A percentile compares a stretch with the other conserved stretches of the same genome.
These are phyloP conservation scores for Ogataea methanolica DNA, from an alignment of 805 yeast genomes.

Conservation along the genomic window DNA sequence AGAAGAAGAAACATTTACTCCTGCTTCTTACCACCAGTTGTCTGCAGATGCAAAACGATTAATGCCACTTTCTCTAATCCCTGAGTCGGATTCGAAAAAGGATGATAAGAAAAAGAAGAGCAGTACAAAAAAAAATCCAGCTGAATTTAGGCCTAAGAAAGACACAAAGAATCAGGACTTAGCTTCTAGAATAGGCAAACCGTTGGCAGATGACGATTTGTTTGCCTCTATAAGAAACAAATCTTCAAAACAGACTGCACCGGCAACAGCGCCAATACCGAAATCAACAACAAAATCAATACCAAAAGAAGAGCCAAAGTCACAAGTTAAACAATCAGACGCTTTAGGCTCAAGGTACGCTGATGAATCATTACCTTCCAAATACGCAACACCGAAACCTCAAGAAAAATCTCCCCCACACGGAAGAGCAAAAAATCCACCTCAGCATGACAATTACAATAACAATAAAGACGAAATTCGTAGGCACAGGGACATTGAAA, in stretches of 20 bases:
- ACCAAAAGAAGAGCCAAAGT: not conserved
- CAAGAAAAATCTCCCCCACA: not conserved
- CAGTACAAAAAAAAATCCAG: too few species aligned
- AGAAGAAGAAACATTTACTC: constrained; percentile 3
- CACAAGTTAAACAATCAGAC: not conserved
- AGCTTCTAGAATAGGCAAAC: not conserved
- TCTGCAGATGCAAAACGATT: constrained; percentile 15
- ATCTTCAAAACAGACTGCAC: too few species aligned
- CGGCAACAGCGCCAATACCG: not conserved
- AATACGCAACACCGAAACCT: not conserved
- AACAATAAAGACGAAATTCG: constrained; percentile 1
- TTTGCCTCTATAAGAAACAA: too few species aligned
- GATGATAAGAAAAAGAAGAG: too few species aligned
- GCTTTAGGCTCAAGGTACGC: not conserved
- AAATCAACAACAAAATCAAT: not conserved
- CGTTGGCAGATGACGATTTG: too few species aligned
- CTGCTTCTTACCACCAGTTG: constrained; percentile 4
- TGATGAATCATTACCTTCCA: constrained; percentile 1
- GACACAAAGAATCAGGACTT: not conserved
- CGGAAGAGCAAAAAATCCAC: not conserved
- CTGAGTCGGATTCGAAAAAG: not conserved
- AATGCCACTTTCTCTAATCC: constrained; percentile 6
- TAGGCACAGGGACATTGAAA: constrained; percentile 1
- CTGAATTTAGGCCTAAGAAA: not conserved
- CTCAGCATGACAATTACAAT: not conserved